phyloP scores from a whole-genome alignment of 306 rosid genomes.

The Fagus crenata region DNA sequence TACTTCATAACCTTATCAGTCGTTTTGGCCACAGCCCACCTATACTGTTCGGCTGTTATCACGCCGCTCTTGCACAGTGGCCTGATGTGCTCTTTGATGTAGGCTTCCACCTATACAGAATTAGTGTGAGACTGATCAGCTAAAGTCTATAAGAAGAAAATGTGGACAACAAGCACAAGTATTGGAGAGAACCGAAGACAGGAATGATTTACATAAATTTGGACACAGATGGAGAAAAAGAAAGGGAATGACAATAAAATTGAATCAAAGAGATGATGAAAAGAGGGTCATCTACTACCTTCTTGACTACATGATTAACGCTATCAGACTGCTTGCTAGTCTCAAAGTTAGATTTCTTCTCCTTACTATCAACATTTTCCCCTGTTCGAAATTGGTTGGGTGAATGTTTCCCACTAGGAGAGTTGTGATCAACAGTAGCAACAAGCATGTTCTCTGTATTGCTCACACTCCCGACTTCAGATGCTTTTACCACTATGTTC shows the following conservation, averaged over 20 bases:
- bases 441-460: constrained; percentile 29
- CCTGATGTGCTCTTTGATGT: constrained; percentile 90
- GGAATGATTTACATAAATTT: neutral
- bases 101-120: constrained; percentile 75
- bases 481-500: constrained; percentile 37
- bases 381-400: constrained; percentile 32
- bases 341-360: constrained; percentile 42
- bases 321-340: constrained; percentile 47
- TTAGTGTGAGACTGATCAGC: constrained; percentile 19
- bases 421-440: constrained; percentile 24
- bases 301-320: constrained; percentile 48
- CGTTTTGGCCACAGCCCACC: constrained; percentile 87
- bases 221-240: neutral
- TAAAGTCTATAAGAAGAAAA: constrained; percentile 7
- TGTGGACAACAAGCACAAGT: neutral
- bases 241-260: neutral
- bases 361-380: constrained; percentile 34
- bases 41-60: constrained; percentile 82
- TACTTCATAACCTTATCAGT: constrained; percentile 91
- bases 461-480: constrained; percentile 36
- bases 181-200: neutral
- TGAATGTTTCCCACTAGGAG: constrained; percentile 37
- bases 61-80: constrained; percentile 94
- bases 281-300: constrained; percentile 48
- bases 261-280: neutral